phyloP scores from a whole-genome alignment of 1,139 yeast genomes.

The Blastobotrys raffinosifermentans region DNA sequence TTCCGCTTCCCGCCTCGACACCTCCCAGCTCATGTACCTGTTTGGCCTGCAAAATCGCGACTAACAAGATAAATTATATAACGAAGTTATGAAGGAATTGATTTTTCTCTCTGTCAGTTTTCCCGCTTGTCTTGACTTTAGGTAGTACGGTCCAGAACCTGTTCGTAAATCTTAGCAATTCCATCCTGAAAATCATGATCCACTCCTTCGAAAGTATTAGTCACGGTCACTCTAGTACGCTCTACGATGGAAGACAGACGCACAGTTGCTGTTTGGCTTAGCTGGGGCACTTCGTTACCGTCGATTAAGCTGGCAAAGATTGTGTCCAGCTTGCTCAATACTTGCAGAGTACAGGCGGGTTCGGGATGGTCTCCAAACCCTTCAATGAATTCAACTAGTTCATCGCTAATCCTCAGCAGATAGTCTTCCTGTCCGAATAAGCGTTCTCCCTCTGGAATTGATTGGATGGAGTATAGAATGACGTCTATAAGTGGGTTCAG shows the following conservation, averaged over 20 bases:
- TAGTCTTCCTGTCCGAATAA: slow-evolving; percentile 57
- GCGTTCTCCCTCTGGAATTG: slow-evolving; percentile 21
- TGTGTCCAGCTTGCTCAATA: slow-evolving; percentile 22
- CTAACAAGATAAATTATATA: neutral
- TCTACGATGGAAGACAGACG: slow-evolving; percentile 27
- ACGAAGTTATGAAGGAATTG: too few species aligned
- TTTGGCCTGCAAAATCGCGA: slow-evolving; percentile 51
- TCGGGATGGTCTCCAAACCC: slow-evolving; percentile 17
- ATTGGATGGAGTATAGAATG: slow-evolving; percentile 50
- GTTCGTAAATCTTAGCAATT: slow-evolving; percentile 17
- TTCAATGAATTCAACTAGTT: slow-evolving; percentile 48
- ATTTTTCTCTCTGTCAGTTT: too few species aligned
- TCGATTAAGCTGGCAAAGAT: slow-evolving; percentile 21
- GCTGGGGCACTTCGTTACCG: slow-evolving; percentile 6
- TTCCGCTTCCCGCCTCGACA: slow-evolving; percentile 58
- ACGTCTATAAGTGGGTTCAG: slow-evolving; percentile 45
- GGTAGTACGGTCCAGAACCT: slow-evolving; percentile 10
- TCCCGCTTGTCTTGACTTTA: too few species aligned
- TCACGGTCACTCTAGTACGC: slow-evolving; percentile 23
- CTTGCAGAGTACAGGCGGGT: slow-evolving; percentile 14
- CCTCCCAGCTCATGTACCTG: slow-evolving; percentile 67
- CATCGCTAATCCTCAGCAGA: slow-evolving; percentile 57
- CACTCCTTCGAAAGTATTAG: slow-evolving; percentile 9
- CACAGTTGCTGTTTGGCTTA: slow-evolving; percentile 24
- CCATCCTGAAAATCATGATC: slow-evolving; percentile 15